These are phyloP conservation scores for Tricladium varicosporioides DNA, from an alignment of 2,329 filamentous ascomycete genomes.

Conservation along the genomic window DNA sequence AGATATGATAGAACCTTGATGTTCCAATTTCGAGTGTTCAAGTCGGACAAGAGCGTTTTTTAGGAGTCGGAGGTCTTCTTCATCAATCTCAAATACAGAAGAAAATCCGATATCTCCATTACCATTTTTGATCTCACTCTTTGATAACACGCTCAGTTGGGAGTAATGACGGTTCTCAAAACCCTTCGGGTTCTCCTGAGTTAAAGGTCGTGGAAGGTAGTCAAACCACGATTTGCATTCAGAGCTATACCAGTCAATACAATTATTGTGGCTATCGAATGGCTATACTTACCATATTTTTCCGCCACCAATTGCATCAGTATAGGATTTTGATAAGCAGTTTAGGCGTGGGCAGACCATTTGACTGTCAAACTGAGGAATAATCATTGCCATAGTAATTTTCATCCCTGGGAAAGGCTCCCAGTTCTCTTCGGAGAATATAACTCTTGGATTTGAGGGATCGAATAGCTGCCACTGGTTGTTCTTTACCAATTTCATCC, in stretches of 20 bases:
- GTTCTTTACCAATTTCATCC: conserved; percentile 4
- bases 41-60: no score
- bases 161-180: no score
- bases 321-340: background rate
- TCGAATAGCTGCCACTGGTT: conserved; percentile 8
- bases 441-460: background rate
- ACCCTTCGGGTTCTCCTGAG: no score
- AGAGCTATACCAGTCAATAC: background rate
- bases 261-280: background rate
- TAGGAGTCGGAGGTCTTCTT: no score
- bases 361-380: background rate
- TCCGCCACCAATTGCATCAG: background rate
- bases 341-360: conserved; percentile 2
- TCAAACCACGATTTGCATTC: background rate
- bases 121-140: no score
- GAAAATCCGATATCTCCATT: no score
- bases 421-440: conserved; percentile 6
- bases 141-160: no score
- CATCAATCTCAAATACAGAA: no score
- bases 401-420: conserved; percentile 7
- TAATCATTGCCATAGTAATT: conserved; percentile 11
- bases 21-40: no score
- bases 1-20: no score
- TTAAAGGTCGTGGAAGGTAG: background rate
- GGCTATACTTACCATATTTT: conserved; percentile 1